A percentile compares a stretch with the other conserved stretches of the same genome.
Conservation (phyloP, 176 grass and related monocot genomes). For the Lolium rigidum region DNA sequence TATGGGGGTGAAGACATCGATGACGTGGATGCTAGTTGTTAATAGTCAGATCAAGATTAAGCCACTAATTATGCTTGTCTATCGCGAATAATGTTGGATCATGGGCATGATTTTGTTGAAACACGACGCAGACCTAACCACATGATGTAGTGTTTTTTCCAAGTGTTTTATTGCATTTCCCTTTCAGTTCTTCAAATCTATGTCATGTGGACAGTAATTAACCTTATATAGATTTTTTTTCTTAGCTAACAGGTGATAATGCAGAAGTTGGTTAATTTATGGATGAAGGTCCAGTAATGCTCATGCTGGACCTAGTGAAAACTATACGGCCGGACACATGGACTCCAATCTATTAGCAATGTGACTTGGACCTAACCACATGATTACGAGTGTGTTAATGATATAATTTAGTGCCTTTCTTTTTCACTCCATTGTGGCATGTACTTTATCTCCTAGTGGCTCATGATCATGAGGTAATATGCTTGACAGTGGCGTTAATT, state of each 20-base stretch:
- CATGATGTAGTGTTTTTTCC: conserved; percentile 23
- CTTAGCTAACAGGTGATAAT: conserved; percentile 24
- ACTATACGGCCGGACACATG: conserved; percentile 33
- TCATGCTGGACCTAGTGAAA: conserved; percentile 30
- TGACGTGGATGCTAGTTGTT: conserved; percentile 29
- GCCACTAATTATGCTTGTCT: conserved; percentile 41
- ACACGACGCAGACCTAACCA: conserved; percentile 47
- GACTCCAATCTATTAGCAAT: conserved; percentile 39
- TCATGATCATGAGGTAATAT: conserved; percentile 43
- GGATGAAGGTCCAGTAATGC: conserved; percentile 41
- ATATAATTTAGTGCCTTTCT: conserved; percentile 39
- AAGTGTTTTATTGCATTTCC: conserved; percentile 22
- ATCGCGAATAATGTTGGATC: conserved; percentile 26
- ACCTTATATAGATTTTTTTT: not conserved
- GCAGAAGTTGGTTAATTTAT: conserved; percentile 50
- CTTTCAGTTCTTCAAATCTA: conserved; percentile 22
- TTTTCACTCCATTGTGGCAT: conserved; percentile 48
- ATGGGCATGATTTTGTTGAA: conserved; percentile 21
- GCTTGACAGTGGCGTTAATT: conserved; percentile 39
- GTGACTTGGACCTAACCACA: conserved; percentile 58
- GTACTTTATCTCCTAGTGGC: conserved; percentile 34
- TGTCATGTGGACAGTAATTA: not conserved
- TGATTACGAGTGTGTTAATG: conserved; percentile 37
- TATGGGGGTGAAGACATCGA: not conserved
- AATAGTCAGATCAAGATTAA: conserved; percentile 50